These are phyloP conservation scores for Funneliformis caledonium DNA, from an alignment of 371 early-diverging fungal genomes.

Conservation along the genomic window DNA sequence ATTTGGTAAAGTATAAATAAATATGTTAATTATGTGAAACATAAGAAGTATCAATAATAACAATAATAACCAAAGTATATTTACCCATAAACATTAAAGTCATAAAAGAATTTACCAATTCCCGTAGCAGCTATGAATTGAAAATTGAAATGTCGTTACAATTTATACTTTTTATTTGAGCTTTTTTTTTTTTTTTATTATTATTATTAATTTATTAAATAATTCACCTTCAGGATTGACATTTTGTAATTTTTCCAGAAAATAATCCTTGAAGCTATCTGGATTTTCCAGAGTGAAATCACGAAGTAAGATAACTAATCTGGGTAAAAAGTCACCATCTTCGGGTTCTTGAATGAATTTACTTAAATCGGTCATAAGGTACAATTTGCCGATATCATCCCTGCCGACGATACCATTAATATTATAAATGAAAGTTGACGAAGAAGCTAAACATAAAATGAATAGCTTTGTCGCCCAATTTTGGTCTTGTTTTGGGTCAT, in stretches of 20 bases:
- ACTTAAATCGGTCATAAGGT: constrained; percentile 27
- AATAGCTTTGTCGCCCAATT: constrained; percentile 30
- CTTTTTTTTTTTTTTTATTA: neutral
- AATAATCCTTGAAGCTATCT: constrained; percentile 3
- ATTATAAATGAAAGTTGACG: constrained; percentile 33
- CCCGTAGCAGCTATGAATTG: neutral
- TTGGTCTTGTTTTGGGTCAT: constrained; percentile 32
- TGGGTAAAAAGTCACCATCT: constrained; percentile 24
- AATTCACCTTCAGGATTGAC: constrained; percentile 21
- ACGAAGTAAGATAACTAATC: constrained; percentile 23
- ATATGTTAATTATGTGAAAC: neutral
- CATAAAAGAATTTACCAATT: neutral
- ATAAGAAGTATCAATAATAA: neutral
- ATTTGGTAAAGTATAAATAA: neutral
- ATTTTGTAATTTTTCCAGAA: constrained; percentile 11
- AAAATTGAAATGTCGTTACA: too few relatives aligned
- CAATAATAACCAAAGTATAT: neutral
- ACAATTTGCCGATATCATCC: constrained; percentile 27
- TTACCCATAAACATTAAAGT: constrained; percentile 10
- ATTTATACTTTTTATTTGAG: neutral
- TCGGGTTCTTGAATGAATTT: constrained; percentile 24
- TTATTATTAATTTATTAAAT: neutral
- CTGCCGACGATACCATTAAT: constrained; percentile 27
- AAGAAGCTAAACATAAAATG: constrained; percentile 29
- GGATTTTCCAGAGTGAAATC: constrained; percentile 14